Percentiles rank a stretch among this genome's conserved stretches.
Conservation (phyloP, 2,329 filamentous ascomycete genomes). For the Colletotrichum somersetense region DNA sequence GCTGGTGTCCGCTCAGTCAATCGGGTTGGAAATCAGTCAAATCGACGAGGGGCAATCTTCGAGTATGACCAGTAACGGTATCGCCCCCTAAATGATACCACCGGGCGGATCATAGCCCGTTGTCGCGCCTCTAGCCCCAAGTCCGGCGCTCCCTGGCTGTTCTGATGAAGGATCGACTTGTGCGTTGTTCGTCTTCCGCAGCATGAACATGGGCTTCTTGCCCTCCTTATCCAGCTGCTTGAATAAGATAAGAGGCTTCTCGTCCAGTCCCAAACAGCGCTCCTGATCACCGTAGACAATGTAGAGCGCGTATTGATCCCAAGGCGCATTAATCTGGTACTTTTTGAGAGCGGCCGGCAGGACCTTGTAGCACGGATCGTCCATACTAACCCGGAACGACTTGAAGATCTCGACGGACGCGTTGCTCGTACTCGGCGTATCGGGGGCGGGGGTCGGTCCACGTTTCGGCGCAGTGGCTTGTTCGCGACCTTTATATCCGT, state of each 20-base stretch:
- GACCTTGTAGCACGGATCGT: slow-evolving; percentile 98
- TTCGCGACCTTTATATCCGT: slow-evolving; percentile 48
- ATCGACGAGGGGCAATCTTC: slow-evolving; percentile 30
- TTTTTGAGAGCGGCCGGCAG: slow-evolving; percentile 95
- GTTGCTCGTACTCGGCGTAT: slow-evolving; percentile 68
- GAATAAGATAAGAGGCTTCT: slow-evolving; percentile 95
- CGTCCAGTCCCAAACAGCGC: slow-evolving; percentile 89
- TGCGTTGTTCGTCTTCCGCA: slow-evolving; percentile 75
- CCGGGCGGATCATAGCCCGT: slow-evolving; percentile 69
- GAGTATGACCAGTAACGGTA: slow-evolving; percentile 39
- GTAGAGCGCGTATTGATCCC: slow-evolving; percentile 96
- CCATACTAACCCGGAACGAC: slow-evolving; percentile 96
- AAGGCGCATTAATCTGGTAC: slow-evolving; percentile 98
- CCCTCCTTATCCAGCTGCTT: slow-evolving; percentile 98
- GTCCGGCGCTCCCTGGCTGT: slow-evolving; percentile 66
- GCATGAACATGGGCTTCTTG: slow-evolving; percentile 99
- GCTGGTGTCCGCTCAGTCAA: slow-evolving; percentile 26
- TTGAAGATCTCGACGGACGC: slow-evolving; percentile 96
- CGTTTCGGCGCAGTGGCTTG: slow-evolving; percentile 64
- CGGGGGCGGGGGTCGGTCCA: slow-evolving; percentile 72
- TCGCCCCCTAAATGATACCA: slow-evolving; percentile 64
- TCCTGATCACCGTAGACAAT: slow-evolving; percentile 99
- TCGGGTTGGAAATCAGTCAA: slow-evolving; percentile 29
- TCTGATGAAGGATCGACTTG: slow-evolving; percentile 59
- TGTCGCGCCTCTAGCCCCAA: slow-evolving; percentile 58